Base-by-base conservation (phyloP, 768 basidiomycete species). In the Lyophyllum semitale region DNA sequence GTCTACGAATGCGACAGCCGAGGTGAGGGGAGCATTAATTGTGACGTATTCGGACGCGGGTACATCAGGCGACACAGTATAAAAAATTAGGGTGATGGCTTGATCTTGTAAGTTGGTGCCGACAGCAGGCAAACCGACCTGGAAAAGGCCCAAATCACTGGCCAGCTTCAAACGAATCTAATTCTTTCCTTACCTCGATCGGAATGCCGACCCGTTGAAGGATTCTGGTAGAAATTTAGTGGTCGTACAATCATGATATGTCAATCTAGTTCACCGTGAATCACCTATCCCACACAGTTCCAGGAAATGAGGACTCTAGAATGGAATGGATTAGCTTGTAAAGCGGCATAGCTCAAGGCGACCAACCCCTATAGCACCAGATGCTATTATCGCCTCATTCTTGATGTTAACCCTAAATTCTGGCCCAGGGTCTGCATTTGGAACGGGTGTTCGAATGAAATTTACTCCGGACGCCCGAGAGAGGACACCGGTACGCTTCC, bases 41-140 rank as follows among this genome's bases (percentile, higher is more conserved):
- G 30, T 32, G 9, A 41, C 20, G n/a, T 37, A 48, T n/a, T 55
- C 54, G 23, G 47, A 30, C 22, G 45, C 4, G 18, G 33, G 20
- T 25, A 51, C 40, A 1, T 55, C 27, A 9, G 30, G 8, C 12
- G 26, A 7, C 33, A 13, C 37, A 42, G 32, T 13, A 29, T 9
- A 50, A 26, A 8, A 11, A 5, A 25, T 35, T 8, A 44, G 8
- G 27, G 48, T 52, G 30, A 53, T 41, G 8, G 58, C 49, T 32
- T 59, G 58, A 13, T 59, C 58, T 49, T 59, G 58, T 8, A 59
- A 52, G 41, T 59, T 59, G 22, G 58, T 59, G 15, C 58, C 58
- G 9, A 59, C 54, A 32, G 58, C 54, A 18, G 58, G 58, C 17
- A 59, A 33, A 12, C 55, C 42, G n/a, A 59, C 58, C 58, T 59